A percentile compares a stretch with the other conserved stretches of the same genome.
phyloP scores from a whole-genome alignment of 768 basidiomycete genomes.

The Pleurotus djamor region DNA sequence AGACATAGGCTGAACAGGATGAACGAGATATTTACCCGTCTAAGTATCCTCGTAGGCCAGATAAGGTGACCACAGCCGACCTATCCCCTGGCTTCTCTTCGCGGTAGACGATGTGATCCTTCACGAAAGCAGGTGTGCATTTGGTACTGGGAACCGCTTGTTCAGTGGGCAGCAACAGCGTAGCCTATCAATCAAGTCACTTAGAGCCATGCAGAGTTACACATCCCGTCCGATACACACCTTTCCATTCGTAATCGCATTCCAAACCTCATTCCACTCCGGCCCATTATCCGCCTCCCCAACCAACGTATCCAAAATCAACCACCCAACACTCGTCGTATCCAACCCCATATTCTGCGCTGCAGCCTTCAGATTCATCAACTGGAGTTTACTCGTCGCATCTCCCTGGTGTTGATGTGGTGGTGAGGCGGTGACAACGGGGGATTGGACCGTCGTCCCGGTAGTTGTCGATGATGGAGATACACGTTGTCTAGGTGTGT shows the following conservation, averaged over 20 bases:
- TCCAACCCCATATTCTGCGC: slow-evolving; percentile 70
- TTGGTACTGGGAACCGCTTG: slow-evolving; percentile 45
- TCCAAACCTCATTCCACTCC: slow-evolving; percentile 76
- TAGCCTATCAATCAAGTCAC: slow-evolving; percentile 49
- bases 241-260: slow-evolving; percentile 61
- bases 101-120: slow-evolving; percentile 78
- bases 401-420: slow-evolving; percentile 50
- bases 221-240: slow-evolving; percentile 33
- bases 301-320: slow-evolving; percentile 71
- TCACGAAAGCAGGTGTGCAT: slow-evolving; percentile 73
- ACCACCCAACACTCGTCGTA: slow-evolving; percentile 66
- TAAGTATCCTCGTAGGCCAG: slow-evolving; percentile 76
- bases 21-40: slow-evolving; percentile 38
- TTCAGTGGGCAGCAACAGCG: slow-evolving; percentile 76
- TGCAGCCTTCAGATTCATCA: slow-evolving; percentile 72
- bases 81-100: slow-evolving; percentile 46
- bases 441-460: slow-evolving; percentile 43
- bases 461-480: slow-evolving; percentile 42
- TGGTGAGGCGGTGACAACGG: slow-evolving; percentile 29
- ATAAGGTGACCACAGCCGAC: slow-evolving; percentile 69
- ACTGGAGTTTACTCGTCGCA: slow-evolving; percentile 67
- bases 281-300: slow-evolving; percentile 36
- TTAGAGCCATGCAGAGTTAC: neutral
- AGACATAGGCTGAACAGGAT: slow-evolving; percentile 3
- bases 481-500: slow-evolving; percentile 70